A percentile compares a stretch with the other conserved stretches of the same genome.
phyloP scores from a whole-genome alignment of 2,329 filamentous ascomycete species.

The Diaporthe capsici region DNA sequence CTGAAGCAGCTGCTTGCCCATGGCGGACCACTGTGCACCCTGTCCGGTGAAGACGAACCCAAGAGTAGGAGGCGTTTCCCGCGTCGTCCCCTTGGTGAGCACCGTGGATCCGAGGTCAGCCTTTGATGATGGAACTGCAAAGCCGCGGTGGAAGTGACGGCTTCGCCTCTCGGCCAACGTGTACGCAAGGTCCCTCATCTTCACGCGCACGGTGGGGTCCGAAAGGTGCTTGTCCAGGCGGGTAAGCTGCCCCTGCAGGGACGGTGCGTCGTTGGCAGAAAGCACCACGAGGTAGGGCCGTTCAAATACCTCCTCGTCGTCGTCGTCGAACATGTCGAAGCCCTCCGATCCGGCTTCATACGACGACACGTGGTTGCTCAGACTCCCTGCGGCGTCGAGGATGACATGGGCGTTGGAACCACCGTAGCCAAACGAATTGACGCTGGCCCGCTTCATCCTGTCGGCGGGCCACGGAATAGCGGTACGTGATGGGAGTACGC shows the following conservation, averaged over 20 bases:
- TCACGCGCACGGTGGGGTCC: no score
- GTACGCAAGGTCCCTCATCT: slow-evolving; percentile 43
- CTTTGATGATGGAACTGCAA: neutral
- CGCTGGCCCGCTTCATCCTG: slow-evolving; percentile 44
- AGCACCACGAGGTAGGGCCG: slow-evolving; percentile 32
- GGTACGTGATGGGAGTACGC: slow-evolving; percentile 18
- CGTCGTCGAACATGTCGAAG: no score
- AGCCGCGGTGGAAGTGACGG: slow-evolving; percentile 40
- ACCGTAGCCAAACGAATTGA: slow-evolving; percentile 51
- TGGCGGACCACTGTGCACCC: slow-evolving; percentile 22
- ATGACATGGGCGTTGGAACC: slow-evolving; percentile 49
- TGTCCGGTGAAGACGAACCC: slow-evolving; percentile 22
- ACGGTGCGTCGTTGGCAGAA: slow-evolving; percentile 42
- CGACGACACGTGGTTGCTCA: neutral
- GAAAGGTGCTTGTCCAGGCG: no score
- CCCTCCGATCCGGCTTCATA: no score
- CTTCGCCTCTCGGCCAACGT: slow-evolving; percentile 37
- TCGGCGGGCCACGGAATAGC: slow-evolving; percentile 36
- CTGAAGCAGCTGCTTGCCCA: neutral
- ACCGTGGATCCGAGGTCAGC: no score
- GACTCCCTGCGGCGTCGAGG: neutral
- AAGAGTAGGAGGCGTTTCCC: neutral
- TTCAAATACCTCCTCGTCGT: no score
- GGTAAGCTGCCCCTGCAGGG: slow-evolving; percentile 34
- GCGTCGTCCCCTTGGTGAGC: neutral